Conservation (phyloP, 495 filamentous ascomycete species). For the Aspergillus wentii region DNA sequence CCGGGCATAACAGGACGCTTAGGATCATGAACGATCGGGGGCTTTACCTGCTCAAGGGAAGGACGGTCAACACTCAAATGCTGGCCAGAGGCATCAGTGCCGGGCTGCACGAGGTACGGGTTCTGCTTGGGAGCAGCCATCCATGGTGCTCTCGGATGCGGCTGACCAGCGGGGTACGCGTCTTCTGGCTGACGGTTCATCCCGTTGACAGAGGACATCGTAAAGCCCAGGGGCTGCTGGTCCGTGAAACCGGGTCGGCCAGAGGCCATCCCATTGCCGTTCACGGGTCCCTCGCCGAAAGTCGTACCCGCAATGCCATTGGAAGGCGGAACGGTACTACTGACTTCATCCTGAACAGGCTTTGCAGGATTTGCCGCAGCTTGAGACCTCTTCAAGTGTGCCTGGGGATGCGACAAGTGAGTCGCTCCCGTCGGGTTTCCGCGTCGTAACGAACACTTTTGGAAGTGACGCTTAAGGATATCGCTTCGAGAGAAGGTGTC, state of each 20-base stretch:
- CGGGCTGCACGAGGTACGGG: conserved; percentile 43
- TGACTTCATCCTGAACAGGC: conserved; percentile 45
- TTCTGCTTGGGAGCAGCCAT: conserved; percentile 44
- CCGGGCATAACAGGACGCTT: conserved; percentile 43
- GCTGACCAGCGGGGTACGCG: conserved; percentile 32
- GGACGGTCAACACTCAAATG: conserved; percentile 45
- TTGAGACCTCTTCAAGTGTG: conserved; percentile 74
- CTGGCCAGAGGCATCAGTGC: conserved; percentile 37
- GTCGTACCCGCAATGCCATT: conserved; percentile 41
- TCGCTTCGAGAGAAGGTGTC: conserved; percentile 99
- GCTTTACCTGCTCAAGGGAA: conserved; percentile 46
- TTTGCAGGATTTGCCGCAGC: conserved; percentile 53
- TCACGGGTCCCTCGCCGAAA: conserved; percentile 41
- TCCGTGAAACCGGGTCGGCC: conserved; percentile 36
- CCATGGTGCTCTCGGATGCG: conserved; percentile 39
- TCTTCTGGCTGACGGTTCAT: conserved; percentile 42
- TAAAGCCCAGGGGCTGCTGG: conserved; percentile 42
- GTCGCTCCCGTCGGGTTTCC: conserved; percentile 90
- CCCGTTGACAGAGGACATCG: conserved; percentile 43
- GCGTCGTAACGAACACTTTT: conserved; percentile 92
- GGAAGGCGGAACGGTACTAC: conserved; percentile 37
- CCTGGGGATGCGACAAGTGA: conserved; percentile 87
- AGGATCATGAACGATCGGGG: conserved; percentile 35
- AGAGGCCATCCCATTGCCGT: conserved; percentile 38
- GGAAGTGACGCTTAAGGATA: conserved; percentile 97